Evolutionary conservation across 2,329 filamentous ascomycete genomes (phyloP), one percentile per base, ranked within the genome.

Genomic region (Cladosporium sp.): DNA sequence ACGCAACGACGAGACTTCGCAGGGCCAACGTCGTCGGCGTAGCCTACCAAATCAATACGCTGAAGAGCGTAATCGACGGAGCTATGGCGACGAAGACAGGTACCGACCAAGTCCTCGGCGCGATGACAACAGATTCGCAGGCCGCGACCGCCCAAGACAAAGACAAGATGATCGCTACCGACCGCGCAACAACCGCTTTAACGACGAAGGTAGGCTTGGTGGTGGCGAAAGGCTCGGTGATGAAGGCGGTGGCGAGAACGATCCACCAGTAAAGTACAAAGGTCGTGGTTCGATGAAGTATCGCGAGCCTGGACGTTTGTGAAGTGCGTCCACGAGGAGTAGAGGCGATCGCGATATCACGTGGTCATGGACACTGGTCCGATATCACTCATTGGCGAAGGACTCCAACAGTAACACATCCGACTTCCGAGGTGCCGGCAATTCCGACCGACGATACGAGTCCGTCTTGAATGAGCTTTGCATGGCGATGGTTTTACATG

Each of bases 181-280:
- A 7, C 70, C 61, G 48, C 56, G 56, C 30, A 79, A 79, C n/a
- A n/a, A n/a, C n/a, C 79, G 81, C 18, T 54, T 54, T 43, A 77
- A 76, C 25, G 46, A 82, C 76, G 67, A 81, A 70, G 60, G 81
- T 75, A 62, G 82, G 76, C n/a, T 83, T 73, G 73, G 67, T 25
- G 68, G 66, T 53, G 59, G 28, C 16, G 49, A 34, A 23, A 26
- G 32, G 16, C 30, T 48, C n/a, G 69, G 59, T 28, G 65, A 30
- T 54, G 34, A 51, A 39, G 32, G 21, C 21, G 46, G 25, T 30
- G 39, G 56, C 48, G 72, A 73, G 18, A 66, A 72, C n/a, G 76
- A 73, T 16, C 69, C 72, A 51, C 72, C 73, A 4, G 74, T 79
- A 30, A 76, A 78, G 67, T 79, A 77, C 70, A 79, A 79, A 65